Evolutionary conservation across 2,329 filamentous ascomycete genomes (phyloP).

Genomic region (Furcasterigmium furcatum): DNA sequence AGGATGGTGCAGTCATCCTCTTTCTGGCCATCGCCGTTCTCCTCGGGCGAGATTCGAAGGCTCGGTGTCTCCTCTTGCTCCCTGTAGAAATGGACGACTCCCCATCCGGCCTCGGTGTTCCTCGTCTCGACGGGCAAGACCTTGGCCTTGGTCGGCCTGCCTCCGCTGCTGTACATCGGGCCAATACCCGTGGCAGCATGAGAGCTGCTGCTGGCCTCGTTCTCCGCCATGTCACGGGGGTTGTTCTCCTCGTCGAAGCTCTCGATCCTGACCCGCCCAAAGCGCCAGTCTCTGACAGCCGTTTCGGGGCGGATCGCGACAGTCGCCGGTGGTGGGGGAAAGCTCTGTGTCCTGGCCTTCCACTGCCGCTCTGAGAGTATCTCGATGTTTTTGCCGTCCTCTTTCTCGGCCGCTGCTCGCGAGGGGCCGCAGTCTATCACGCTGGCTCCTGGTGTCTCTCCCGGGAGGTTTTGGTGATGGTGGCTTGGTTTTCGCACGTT

Average conservation of each 20-base stretch:
- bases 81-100: constrained; percentile 89
- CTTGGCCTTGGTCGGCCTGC: constrained; percentile 77
- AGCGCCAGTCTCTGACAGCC: constrained; percentile 71
- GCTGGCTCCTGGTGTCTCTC: constrained; percentile 12
- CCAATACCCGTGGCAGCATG: constrained; percentile 51
- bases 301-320: constrained; percentile 43
- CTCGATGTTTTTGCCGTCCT: constrained; percentile 29
- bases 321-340: constrained; percentile 37
- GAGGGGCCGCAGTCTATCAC: constrained; percentile 50
- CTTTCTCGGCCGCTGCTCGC: constrained; percentile 24
- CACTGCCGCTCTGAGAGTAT: constrained; percentile 36
- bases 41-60: constrained; percentile 31
- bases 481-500: not conserved
- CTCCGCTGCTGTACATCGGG: constrained; percentile 54
- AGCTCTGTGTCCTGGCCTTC: constrained; percentile 34
- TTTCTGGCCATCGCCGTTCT: constrained; percentile 20
- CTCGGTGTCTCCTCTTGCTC: constrained; percentile 73
- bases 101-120: constrained; percentile 82
- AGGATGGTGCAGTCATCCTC: constrained; percentile 78
- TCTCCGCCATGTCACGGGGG: constrained; percentile 26
- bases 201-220: constrained; percentile 35
- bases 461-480: not conserved
- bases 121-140: constrained; percentile 69
- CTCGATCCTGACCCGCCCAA: constrained; percentile 74
- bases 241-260: constrained; percentile 59